A percentile compares a stretch with the other conserved stretches of the same genome.
Evolutionary conservation across 768 basidiomycete species (phyloP).

Genomic region (Pisolithus tinctorius): DNA sequence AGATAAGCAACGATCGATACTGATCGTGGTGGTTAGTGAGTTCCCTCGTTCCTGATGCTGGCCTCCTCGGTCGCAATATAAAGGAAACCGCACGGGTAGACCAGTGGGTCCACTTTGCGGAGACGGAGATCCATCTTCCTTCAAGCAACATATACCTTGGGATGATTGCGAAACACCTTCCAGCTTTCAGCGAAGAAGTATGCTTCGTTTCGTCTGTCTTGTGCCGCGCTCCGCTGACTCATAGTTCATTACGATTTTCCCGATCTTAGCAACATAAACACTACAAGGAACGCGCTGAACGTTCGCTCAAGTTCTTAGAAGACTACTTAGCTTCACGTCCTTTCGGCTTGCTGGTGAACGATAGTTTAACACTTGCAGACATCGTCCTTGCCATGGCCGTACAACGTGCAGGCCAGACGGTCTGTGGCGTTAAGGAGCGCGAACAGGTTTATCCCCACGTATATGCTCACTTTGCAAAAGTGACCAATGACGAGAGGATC

Average conservation of each 20-base stretch:
- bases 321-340: background rate
- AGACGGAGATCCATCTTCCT: conserved; percentile 7
- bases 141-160: background rate
- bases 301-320: background rate
- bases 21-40: conserved; percentile 5
- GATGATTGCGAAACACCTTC: background rate
- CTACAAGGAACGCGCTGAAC: background rate
- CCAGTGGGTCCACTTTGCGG: conserved; percentile 17
- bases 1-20: conserved; percentile 7
- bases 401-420: background rate
- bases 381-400: background rate
- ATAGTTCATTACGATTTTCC: background rate
- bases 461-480: too few relatives aligned
- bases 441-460: too few relatives aligned
- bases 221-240: background rate
- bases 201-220: too few relatives aligned
- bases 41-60: conserved; percentile 1
- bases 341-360: background rate
- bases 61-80: background rate
- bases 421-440: background rate
- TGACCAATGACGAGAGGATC: too few relatives aligned
- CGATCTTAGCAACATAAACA: background rate
- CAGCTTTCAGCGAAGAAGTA: background rate
- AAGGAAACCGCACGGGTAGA: conserved; percentile 9
- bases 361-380: background rate